Evolutionary conservation across 495 filamentous ascomycete species (phyloP).

Genomic region (Penicillium silybi): DNA sequence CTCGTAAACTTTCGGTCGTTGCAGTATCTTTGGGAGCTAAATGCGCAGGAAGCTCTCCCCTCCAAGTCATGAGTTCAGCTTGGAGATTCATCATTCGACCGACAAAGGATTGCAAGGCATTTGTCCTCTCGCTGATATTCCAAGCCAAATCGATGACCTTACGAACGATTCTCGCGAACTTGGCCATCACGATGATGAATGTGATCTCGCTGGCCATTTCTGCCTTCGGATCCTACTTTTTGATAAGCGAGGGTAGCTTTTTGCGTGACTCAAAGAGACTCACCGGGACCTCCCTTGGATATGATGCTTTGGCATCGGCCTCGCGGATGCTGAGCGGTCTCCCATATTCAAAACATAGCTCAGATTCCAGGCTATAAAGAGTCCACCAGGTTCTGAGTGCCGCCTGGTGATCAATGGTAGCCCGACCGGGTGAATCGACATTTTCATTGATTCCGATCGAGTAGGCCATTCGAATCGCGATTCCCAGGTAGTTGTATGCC

Average conservation of each 20-base stretch:
- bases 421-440: background rate
- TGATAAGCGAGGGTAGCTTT: too few species aligned
- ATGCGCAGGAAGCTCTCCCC: slow-evolving; percentile 7
- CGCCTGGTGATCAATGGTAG: background rate
- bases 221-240: background rate
- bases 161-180: slow-evolving; percentile 4
- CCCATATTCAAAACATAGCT: slow-evolving; percentile 10
- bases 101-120: slow-evolving; percentile 4
- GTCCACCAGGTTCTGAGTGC: slow-evolving; percentile 9
- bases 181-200: slow-evolving; percentile 6
- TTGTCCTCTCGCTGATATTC: slow-evolving; percentile 2
- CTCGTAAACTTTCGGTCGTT: background rate
- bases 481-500: slow-evolving; percentile 12
- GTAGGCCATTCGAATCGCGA: slow-evolving; percentile 16
- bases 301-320: slow-evolving; percentile 8
- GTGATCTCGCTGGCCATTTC: background rate
- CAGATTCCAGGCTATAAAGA: slow-evolving; percentile 11
- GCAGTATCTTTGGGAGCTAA: background rate
- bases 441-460: slow-evolving; percentile 10
- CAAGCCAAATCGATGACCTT: slow-evolving; percentile 12
- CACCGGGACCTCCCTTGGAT: background rate
- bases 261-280: background rate
- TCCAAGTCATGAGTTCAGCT: slow-evolving; percentile 15
- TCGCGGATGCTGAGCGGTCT: slow-evolving; percentile 11
- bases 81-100: slow-evolving; percentile 14